Conservation (phyloP, 148 eudicot species). For the Pharnaceum exiguum region DNA sequence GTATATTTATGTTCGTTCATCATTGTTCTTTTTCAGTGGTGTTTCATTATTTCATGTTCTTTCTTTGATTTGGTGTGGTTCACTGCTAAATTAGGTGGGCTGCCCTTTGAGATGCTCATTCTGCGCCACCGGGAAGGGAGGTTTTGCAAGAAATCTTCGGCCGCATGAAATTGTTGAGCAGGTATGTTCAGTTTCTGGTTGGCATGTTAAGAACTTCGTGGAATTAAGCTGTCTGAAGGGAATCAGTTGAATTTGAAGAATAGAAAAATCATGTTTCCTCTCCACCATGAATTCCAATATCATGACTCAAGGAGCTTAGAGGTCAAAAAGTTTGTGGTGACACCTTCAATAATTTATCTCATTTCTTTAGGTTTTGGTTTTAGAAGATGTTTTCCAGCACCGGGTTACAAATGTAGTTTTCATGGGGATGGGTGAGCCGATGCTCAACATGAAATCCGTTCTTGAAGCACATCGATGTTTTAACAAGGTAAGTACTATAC, state of each 20-base stretch:
- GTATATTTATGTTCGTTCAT: not conserved
- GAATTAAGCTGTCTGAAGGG: no score
- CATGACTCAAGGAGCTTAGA: no score
- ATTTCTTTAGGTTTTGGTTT: slow-evolving; percentile 71
- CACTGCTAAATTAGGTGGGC: slow-evolving; percentile 68
- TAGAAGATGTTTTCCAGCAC: slow-evolving; percentile 76
- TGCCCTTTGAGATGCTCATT: slow-evolving; percentile 95
- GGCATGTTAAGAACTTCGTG: no score
- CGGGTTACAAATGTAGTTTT: slow-evolving; percentile 95
- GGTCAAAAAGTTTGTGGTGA: no score
- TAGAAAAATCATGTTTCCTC: no score
- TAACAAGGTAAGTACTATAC: slow-evolving; percentile 57
- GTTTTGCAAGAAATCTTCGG: slow-evolving; percentile 87
- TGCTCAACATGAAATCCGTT: slow-evolving; percentile 91
- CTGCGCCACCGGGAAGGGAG: slow-evolving; percentile 99
- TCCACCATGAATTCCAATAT: no score
- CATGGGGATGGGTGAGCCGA: slow-evolving; percentile 99
- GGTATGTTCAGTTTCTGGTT: slow-evolving; percentile 39
- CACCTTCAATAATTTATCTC: not conserved
- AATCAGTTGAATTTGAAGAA: not conserved
- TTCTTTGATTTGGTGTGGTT: not conserved
- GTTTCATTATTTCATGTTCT: not conserved
- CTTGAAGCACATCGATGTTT: slow-evolving; percentile 92
- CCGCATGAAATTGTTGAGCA: slow-evolving; percentile 96
- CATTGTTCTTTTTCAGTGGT: not conserved